Conservation (phyloP, 2,329 filamentous ascomycete genomes). For the Colletotrichum truncatum region DNA sequence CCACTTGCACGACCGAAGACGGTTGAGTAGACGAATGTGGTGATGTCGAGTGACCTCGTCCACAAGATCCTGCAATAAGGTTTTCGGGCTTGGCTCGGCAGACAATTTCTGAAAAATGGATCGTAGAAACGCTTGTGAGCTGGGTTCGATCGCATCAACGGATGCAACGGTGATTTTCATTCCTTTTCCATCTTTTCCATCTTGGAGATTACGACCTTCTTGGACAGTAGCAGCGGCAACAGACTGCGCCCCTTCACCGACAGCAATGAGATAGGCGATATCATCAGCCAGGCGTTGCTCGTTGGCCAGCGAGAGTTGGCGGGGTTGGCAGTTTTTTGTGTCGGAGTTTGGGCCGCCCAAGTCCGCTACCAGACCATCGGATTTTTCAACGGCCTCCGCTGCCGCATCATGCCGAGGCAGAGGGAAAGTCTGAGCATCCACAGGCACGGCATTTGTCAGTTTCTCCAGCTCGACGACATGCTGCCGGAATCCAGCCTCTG, state of each 20-base stretch:
- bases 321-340: background rate
- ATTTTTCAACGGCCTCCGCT: background rate
- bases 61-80: background rate
- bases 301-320: conserved; percentile 2
- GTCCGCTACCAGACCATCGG: background rate
- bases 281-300: conserved; percentile 30
- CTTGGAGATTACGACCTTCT: background rate
- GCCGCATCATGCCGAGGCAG: background rate
- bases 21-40: conserved; percentile 30
- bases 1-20: conserved; percentile 29
- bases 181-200: too few relatives aligned
- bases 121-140: conserved; percentile 25
- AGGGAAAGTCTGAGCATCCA: conserved; percentile 17
- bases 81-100: conserved; percentile 5
- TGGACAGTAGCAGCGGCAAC: conserved; percentile 31
- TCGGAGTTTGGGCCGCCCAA: background rate
- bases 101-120: conserved; percentile 10
- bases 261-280: conserved; percentile 23
- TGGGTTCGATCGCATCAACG: conserved; percentile 25
- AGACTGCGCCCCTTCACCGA: conserved; percentile 31
- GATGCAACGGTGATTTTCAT: conserved; percentile 26
- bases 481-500: conserved; percentile 21
- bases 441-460: conserved; percentile 27
- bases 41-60: conserved; percentile 23
- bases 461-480: conserved; percentile 27